Evolutionary conservation across 2,329 filamentous ascomycete genomes (phyloP).

Genomic region (Talaromyces islandicus): DNA sequence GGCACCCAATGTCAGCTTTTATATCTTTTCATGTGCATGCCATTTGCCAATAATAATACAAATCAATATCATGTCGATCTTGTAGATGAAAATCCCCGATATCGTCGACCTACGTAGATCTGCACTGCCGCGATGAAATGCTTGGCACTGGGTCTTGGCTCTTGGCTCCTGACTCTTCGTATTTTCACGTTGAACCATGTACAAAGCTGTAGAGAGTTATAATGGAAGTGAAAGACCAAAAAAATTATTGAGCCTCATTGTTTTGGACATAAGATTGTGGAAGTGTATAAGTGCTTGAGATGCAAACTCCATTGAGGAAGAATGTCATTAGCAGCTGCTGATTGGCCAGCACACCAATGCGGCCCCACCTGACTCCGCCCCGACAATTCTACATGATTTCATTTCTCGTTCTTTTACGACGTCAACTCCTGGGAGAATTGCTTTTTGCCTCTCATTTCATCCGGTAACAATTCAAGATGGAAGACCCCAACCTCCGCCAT

Average conservation of each 20-base stretch:
- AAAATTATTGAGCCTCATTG: too few species aligned
- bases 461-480: conserved; percentile 3
- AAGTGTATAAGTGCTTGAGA: neutral
- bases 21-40: too few species aligned
- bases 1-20: too few species aligned
- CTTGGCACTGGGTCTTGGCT: neutral
- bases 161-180: neutral
- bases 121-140: neutral
- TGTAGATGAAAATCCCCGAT: neutral
- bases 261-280: too few species aligned
- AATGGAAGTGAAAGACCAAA: neutral
- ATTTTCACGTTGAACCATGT: neutral
- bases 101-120: neutral
- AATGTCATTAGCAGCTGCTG: neutral
- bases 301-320: neutral
- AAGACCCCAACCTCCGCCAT: conserved; percentile 12
- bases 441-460: neutral
- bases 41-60: too few species aligned
- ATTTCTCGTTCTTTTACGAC: neutral
- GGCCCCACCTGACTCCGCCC: neutral
- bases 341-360: neutral
- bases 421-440: too few species aligned
- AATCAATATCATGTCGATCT: too few species aligned
- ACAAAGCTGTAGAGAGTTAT: neutral
- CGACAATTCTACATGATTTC: neutral